Evolutionary conservation across 2,329 filamentous ascomycete species (phyloP).

Genomic region (Xylaria arbuscula): DNA sequence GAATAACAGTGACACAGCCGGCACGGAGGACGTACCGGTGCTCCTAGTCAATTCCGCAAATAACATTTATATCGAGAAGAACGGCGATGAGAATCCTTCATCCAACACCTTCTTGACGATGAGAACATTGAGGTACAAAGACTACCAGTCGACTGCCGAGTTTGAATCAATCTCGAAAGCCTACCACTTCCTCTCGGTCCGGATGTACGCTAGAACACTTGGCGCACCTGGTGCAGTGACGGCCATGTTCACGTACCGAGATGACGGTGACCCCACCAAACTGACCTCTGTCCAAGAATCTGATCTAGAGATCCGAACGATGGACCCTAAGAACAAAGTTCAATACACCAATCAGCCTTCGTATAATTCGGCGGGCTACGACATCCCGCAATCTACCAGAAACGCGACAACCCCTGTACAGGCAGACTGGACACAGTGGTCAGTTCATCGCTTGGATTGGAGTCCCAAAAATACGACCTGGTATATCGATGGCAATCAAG

Average conservation of each 20-base stretch:
- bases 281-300: constrained; percentile 60
- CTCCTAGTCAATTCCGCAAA: constrained; percentile 55
- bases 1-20: constrained; percentile 50
- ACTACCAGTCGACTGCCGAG: constrained; percentile 62
- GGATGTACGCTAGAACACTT: constrained; percentile 63
- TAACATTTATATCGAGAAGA: constrained; percentile 60
- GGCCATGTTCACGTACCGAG: constrained; percentile 65
- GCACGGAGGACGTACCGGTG: constrained; percentile 48
- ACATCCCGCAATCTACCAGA: constrained; percentile 59
- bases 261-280: constrained; percentile 50
- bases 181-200: constrained; percentile 58
- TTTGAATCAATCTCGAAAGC: constrained; percentile 55
- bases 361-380: constrained; percentile 57
- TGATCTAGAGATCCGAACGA: constrained; percentile 65
- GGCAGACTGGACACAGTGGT: constrained; percentile 64
- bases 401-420: constrained; percentile 60
- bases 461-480: constrained; percentile 63
- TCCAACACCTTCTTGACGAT: constrained; percentile 60
- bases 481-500: constrained; percentile 64
- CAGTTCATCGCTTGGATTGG: constrained; percentile 71
- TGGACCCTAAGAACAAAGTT: constrained; percentile 56
- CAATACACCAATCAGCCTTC: constrained; percentile 72
- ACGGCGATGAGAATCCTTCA: constrained; percentile 49
- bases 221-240: constrained; percentile 62
- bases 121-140: constrained; percentile 57